A percentile compares a stretch with the other conserved stretches of the same genome.
phyloP scores from a whole-genome alignment of 2,329 filamentous ascomycete genomes.

The Neofusicoccum umdonicola region DNA sequence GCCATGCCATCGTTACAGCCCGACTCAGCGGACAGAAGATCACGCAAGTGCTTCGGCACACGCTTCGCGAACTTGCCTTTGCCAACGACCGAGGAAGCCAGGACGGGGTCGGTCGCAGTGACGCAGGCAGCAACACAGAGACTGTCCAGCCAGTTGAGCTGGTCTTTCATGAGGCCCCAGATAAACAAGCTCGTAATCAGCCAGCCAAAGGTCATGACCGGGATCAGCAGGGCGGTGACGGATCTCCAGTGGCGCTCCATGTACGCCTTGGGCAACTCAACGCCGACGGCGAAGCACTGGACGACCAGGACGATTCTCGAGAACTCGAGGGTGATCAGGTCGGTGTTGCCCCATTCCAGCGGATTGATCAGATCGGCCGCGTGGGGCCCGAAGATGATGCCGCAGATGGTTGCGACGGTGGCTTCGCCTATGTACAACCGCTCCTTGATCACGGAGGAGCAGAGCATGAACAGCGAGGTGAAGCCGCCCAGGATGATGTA shows the following conservation, averaged over 20 bases:
- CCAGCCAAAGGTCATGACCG: slow-evolving; percentile 98
- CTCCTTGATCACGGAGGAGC: slow-evolving; percentile 97
- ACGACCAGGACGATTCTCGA: slow-evolving; percentile 86
- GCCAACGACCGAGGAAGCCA: slow-evolving; percentile 95
- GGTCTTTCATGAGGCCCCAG: slow-evolving; percentile 77
- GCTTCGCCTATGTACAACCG: slow-evolving; percentile 98
- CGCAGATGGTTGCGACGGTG: slow-evolving; percentile 84
- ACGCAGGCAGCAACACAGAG: slow-evolving; percentile 87
- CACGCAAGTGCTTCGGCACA: slow-evolving; percentile 94
- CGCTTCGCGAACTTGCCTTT: slow-evolving; percentile 98
- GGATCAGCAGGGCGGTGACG: slow-evolving; percentile 80
- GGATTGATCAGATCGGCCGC: slow-evolving; percentile 77
- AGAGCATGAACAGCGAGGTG: slow-evolving; percentile 97
- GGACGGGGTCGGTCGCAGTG: slow-evolving; percentile 92
- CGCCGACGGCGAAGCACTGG: slow-evolving; percentile 87
- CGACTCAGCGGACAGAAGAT: slow-evolving; percentile 91
- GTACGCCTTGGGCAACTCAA: slow-evolving; percentile 88
- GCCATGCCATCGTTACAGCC: slow-evolving; percentile 99
- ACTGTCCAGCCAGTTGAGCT: slow-evolving; percentile 84
- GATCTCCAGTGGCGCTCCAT: slow-evolving; percentile 99
- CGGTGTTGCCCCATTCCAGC: slow-evolving; percentile 74
- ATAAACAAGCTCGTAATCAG: slow-evolving; percentile 88
- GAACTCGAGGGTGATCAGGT: slow-evolving; percentile 86
- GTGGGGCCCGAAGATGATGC: slow-evolving; percentile 85
- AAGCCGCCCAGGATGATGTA: slow-evolving; percentile 98